A percentile compares a stretch with the other conserved stretches of the same genome.
These are phyloP conservation scores for Nemania serpens DNA, from an alignment of 2,329 filamentous ascomycete species.

Conservation along the genomic window DNA sequence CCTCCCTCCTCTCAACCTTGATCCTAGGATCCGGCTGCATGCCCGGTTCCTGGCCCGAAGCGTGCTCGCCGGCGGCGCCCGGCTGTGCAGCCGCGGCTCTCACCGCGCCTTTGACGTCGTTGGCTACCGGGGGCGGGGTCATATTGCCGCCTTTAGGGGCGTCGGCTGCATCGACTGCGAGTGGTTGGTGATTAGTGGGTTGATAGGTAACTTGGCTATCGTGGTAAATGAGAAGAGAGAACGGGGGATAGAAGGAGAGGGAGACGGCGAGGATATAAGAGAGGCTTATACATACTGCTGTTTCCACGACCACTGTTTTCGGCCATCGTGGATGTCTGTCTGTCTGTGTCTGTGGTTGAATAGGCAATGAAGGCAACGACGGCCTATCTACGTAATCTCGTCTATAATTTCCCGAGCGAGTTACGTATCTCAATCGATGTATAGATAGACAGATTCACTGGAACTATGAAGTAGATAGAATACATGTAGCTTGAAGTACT, in stretches of 20 bases:
- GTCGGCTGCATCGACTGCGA: slow-evolving; percentile 49
- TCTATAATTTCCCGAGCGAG: no score
- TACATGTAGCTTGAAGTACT: no score
- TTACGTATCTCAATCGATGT: no score
- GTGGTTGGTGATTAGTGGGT: slow-evolving; percentile 1
- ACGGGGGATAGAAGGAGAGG: not conserved
- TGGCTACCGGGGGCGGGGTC: slow-evolving; percentile 47
- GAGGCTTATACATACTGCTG: slow-evolving; percentile 44
- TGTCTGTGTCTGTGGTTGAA: no score
- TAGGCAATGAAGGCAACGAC: no score
- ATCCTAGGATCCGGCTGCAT: slow-evolving; percentile 46
- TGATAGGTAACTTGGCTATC: no score
- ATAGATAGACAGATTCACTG: no score
- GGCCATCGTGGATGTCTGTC: slow-evolving; percentile 50
- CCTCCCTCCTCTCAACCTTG: slow-evolving; percentile 50
- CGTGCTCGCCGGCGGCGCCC: slow-evolving; percentile 42
- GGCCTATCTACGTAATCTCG: no score
- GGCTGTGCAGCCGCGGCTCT: slow-evolving; percentile 37
- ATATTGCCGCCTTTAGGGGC: slow-evolving; percentile 43
- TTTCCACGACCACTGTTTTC: slow-evolving; percentile 59
- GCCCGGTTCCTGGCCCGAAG: slow-evolving; percentile 45
- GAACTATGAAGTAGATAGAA: no score
- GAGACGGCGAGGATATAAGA: not conserved
- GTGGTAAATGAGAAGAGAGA: not conserved
- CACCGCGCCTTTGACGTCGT: slow-evolving; percentile 49